A percentile compares a stretch with the other conserved stretches of the same genome.
phyloP scores from a whole-genome alignment of 2,329 filamentous ascomycete species.

The Nemania bipapillata region DNA sequence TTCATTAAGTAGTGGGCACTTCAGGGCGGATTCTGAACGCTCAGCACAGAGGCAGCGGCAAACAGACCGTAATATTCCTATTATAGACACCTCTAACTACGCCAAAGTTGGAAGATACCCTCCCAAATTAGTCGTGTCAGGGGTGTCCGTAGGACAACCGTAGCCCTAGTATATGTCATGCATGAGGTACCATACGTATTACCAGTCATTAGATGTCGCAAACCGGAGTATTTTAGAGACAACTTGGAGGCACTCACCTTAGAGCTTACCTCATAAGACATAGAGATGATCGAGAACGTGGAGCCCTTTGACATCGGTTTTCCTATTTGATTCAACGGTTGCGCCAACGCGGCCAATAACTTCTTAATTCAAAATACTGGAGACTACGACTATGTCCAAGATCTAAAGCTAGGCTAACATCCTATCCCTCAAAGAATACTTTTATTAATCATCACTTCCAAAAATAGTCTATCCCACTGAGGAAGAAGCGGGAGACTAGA shows the following conservation, averaged over 20 bases:
- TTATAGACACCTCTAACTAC: slow-evolving; percentile 50
- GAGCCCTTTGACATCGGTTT: slow-evolving; percentile 66
- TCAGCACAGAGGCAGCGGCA: slow-evolving; percentile 57
- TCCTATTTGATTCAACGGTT: slow-evolving; percentile 61
- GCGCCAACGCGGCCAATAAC: slow-evolving; percentile 16
- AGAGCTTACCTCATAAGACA: slow-evolving; percentile 61
- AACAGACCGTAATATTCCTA: slow-evolving; percentile 60
- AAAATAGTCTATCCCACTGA: slow-evolving; percentile 8
- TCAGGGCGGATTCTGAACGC: slow-evolving; percentile 57
- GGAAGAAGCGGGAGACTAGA: slow-evolving; percentile 7
- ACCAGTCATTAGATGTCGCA: slow-evolving; percentile 65
- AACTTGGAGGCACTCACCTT: slow-evolving; percentile 67
- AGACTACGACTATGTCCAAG: slow-evolving; percentile 19
- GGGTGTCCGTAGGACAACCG: slow-evolving; percentile 65
- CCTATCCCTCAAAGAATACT: neutral
- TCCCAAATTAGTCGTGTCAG: slow-evolving; percentile 68
- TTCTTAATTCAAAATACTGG: slow-evolving; percentile 15
- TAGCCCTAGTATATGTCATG: slow-evolving; percentile 65
- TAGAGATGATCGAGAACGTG: slow-evolving; percentile 64
- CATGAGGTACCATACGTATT: slow-evolving; percentile 64
- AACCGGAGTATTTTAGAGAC: slow-evolving; percentile 61
- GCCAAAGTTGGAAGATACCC: slow-evolving; percentile 65
- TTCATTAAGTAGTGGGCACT: slow-evolving; percentile 63
- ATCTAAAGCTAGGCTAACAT: slow-evolving; percentile 6
- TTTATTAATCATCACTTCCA: neutral